These are phyloP conservation scores for Linnemannia elongata DNA, from an alignment of 192 early-diverging fungal genomes.

Conservation along the genomic window DNA sequence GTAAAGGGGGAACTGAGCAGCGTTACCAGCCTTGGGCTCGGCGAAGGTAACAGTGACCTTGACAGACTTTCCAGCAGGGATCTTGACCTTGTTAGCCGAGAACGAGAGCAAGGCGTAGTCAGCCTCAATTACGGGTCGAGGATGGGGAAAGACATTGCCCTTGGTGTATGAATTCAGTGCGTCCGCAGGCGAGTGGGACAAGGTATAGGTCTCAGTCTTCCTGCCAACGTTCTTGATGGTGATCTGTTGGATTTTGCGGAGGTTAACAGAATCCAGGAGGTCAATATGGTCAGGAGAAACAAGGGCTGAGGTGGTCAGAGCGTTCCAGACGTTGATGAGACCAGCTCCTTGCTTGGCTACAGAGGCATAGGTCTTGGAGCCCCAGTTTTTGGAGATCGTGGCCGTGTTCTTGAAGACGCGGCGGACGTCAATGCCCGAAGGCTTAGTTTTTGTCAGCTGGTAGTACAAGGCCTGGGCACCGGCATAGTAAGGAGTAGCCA, in stretches of 20 bases:
- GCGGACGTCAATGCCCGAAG: conserved; percentile 26
- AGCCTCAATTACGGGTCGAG: conserved; percentile 24
- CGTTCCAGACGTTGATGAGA: conserved; percentile 39
- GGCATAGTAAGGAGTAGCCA: conserved; percentile 60
- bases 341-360: conserved; percentile 49
- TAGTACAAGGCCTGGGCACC: conserved; percentile 53
- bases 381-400: conserved; percentile 15
- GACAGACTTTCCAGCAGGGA: conserved; percentile 43
- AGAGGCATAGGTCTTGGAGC: conserved; percentile 18
- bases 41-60: conserved; percentile 55
- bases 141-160: conserved; percentile 15
- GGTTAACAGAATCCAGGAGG: conserved; percentile 33
- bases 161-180: conserved; percentile 45
- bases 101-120: conserved; percentile 53
- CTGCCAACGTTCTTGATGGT: conserved; percentile 57
- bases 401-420: conserved; percentile 51
- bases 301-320: conserved; percentile 21
- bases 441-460: conserved; percentile 25
- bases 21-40: conserved; percentile 40
- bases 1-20: conserved; percentile 25
- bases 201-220: conserved; percentile 38
- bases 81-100: conserved; percentile 33
- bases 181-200: conserved; percentile 57
- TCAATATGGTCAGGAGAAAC: conserved; percentile 33
- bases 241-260: conserved; percentile 40